Evolutionary conservation across 345 rosid species (phyloP).

Genomic region (Ailanthus altissimus): DNA sequence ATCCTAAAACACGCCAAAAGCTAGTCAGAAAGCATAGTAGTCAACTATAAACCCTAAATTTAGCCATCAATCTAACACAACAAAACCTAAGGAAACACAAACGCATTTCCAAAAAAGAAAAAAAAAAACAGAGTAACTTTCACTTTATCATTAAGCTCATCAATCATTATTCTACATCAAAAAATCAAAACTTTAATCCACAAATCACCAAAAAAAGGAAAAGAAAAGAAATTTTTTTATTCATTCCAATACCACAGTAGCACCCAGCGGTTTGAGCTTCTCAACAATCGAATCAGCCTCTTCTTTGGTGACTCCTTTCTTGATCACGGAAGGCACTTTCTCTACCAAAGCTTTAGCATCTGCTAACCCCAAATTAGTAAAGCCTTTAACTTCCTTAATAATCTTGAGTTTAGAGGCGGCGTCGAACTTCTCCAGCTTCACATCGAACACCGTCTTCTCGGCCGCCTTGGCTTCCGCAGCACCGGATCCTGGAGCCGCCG

Average conservation of each 20-base stretch:
- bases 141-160: background rate
- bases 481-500: conserved; percentile 32
- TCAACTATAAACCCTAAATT: background rate
- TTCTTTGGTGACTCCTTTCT: conserved; percentile 68
- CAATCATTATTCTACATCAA: background rate
- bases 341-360: conserved; percentile 88
- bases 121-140: background rate
- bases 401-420: conserved; percentile 70
- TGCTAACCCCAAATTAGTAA: conserved; percentile 83
- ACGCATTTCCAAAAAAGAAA: background rate
- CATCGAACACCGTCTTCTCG: conserved; percentile 77
- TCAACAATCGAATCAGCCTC: conserved; percentile 62
- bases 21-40: background rate
- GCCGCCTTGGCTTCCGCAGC: conserved; percentile 43
- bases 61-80: background rate
- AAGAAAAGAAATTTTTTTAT: background rate
- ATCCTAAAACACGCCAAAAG: too few relatives aligned
- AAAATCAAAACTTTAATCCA: conserved; percentile 5
- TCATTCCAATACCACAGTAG: conserved; percentile 74
- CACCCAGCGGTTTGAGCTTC: conserved; percentile 77
- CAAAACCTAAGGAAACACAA: background rate
- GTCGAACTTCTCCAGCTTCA: conserved; percentile 87
- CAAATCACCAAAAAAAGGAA: background rate
- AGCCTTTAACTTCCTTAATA: conserved; percentile 73
- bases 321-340: conserved; percentile 74